phyloP scores from a whole-genome alignment of 805 yeast genomes.

The Limtongozyma cylindracea region DNA sequence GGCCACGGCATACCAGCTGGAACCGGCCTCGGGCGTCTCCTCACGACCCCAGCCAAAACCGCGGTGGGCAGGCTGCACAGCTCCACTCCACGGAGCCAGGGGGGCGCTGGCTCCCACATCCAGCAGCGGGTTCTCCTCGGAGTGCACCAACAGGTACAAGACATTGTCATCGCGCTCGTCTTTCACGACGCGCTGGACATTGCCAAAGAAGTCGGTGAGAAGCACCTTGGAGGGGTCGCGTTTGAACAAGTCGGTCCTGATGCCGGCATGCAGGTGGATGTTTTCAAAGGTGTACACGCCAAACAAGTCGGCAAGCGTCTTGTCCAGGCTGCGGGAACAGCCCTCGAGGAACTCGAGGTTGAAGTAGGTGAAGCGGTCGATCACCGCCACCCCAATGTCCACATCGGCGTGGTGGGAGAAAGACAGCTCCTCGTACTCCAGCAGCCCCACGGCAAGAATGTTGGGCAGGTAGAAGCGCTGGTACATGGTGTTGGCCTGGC shows the following conservation, averaged over 20 bases:
- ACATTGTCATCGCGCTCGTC: constrained; percentile 28
- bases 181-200: constrained; percentile 52
- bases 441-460: constrained; percentile 79
- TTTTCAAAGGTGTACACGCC: constrained; percentile 64
- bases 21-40: too few species aligned
- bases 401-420: constrained; percentile 91
- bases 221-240: constrained; percentile 43
- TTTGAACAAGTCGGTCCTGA: constrained; percentile 52
- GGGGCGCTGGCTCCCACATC: too few species aligned
- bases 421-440: constrained; percentile 67
- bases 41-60: too few species aligned
- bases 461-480: constrained; percentile 82
- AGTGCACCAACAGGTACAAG: constrained; percentile 4
- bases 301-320: constrained; percentile 64
- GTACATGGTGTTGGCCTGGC: constrained; percentile 98
- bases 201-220: constrained; percentile 87
- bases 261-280: constrained; percentile 86
- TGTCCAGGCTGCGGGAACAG: constrained; percentile 48
- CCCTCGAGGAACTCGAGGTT: constrained; percentile 73
- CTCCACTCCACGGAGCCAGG: too few species aligned
- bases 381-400: constrained; percentile 93
- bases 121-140: too few species aligned
- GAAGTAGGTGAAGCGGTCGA: constrained; percentile 86
- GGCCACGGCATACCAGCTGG: too few species aligned
- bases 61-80: too few species aligned